Evolutionary conservation across 805 yeast genomes (phyloP), one percentile per base, ranked within the genome.

Genomic region (Nakazawaea laoshanensis): DNA sequence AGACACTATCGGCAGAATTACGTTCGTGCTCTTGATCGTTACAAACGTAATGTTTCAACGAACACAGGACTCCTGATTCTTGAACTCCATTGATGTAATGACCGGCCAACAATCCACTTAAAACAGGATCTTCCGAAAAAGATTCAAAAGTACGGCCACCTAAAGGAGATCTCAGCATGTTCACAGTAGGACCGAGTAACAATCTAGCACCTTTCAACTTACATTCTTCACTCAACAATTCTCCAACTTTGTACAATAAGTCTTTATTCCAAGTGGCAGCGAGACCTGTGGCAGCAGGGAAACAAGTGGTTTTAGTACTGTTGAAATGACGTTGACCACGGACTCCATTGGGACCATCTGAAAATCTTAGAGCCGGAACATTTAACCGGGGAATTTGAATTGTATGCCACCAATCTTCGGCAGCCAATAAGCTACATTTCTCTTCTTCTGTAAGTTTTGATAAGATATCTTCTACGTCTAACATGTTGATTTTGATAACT

Each of bases 21-120:
- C 84, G 55, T 37, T 70, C 69, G 37, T 70, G 65, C 46, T 77
- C 84, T 47, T 63, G 67, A 44, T 77, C 83, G 40, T 77, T 77
- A 47, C 77, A 67, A 14, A 72, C 78, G 48, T 52, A 76, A 50
- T 77, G 84, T 52, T 77, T 77, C 45, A 75, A 57, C 21, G 76
- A 65, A 10, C 81, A 77, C 30, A 65, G 63, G 25, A 76, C 55
- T 27, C 67, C 62, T 30, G 56, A 49, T 23, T 52, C 45, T 48
- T 76, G 83, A 32, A 76, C 64, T 23, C 84, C 84, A 28, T 62
- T 56, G 39, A 75, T 57, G 26, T 68, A 53, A 10, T 57, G 50
- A n/a, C 72, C 61, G 23, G 80, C 65, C 12, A 51, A 59, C 11
- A 52, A 36, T 36, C 74, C 74, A 4, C 70, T 48, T 18, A 67